These are phyloP conservation scores for Xylaria sp. DNA, from an alignment of 2,329 filamentous ascomycete species.

Conservation along the genomic window DNA sequence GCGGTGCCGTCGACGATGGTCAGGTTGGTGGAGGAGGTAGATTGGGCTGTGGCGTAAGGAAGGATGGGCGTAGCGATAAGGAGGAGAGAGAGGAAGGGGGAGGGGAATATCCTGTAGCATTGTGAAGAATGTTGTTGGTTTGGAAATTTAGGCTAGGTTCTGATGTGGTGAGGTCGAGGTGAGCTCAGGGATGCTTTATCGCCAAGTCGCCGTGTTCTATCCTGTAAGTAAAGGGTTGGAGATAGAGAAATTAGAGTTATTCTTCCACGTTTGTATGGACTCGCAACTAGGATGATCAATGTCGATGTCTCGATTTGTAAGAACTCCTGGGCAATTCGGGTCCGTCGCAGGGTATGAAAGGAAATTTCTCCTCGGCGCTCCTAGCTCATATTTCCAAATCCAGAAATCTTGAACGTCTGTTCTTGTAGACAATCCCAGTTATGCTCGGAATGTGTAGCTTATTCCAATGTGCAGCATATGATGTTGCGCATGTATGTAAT, in stretches of 20 bases:
- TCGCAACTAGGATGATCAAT: too few species aligned
- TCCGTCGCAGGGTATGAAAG: background rate
- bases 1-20: conserved; percentile 18
- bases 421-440: background rate
- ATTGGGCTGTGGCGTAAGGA: background rate
- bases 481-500: background rate
- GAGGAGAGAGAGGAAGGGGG: background rate
- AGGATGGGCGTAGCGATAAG: background rate
- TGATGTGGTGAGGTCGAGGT: background rate
- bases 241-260: background rate
- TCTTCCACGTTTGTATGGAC: background rate
- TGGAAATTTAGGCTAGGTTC: background rate
- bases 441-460: background rate
- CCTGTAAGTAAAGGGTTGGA: background rate
- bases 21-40: background rate
- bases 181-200: background rate
- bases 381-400: background rate
- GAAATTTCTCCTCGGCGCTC: background rate
- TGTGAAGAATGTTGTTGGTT: background rate
- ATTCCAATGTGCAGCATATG: background rate
- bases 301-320: background rate
- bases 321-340: background rate
- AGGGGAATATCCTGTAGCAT: conserved; percentile 5
- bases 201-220: background rate
- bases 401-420: background rate